Base-by-base conservation (phyloP, 495 filamentous ascomycete species). In the Aspergillus indologenus region DNA sequence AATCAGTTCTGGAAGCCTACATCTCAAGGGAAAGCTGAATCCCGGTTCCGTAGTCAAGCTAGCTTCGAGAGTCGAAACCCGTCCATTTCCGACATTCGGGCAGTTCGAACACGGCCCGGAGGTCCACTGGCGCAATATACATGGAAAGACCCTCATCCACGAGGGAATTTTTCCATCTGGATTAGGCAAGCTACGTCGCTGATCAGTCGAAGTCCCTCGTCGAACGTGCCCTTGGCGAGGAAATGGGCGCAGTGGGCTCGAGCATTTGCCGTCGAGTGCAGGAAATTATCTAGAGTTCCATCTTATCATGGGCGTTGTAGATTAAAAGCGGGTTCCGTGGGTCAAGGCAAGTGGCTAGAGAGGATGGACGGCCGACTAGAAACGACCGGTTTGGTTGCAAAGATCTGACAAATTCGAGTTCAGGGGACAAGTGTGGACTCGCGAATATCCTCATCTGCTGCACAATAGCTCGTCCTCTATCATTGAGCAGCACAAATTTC, bases 381-480 rank as follows among this genome's bases (percentile, higher is more conserved):
- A 18, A 23, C 48, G 24, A 8, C 5, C 6, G 17, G 15, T 1
- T 18, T 3, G 48, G 17, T 51, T 51, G 9, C 23, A 51, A 51
- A 51, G 48, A 31, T 24, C 18, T 51, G 48, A 51, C 48, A 51
- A 51, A 51, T 31, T 15, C 48, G 6, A 15, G 24, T 31, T 19
- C 17, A 24, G 9, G 23, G 15, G 48, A 5, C 24, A 18, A 12
- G 48, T 2, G 34, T 40, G 34, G 34, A 40, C 12, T 40, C 7
- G 2, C 34, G 12, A 40, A 14, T 2, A 40, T 40, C 34, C 12
- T 40, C 34, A 40, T 11, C 34, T 40, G 12, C 34, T 40, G 34
- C 12, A 40, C 12, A 40, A 40, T 6, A 40, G 34, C 34, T 40
- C 5, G 34, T 40, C 34, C 7, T 40, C 34, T 11, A 40, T 40